Evolutionary conservation across 352 stramenopile genomes (phyloP).

Genomic region (Globisporangium apiculatum): DNA sequence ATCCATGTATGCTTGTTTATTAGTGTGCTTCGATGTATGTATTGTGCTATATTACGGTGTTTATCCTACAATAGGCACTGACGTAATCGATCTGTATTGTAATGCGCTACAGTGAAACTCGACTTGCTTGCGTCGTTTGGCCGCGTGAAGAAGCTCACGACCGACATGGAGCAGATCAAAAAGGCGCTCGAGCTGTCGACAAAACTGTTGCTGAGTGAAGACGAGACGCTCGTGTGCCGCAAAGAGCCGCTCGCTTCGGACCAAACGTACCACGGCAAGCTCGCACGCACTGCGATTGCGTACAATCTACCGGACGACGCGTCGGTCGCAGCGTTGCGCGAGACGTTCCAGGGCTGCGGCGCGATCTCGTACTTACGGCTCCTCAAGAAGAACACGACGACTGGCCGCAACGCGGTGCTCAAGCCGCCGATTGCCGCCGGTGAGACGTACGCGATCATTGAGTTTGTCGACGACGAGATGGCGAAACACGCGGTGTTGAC

Average conservation of each 20-base stretch:
- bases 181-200: conserved; percentile 80
- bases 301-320: conserved; percentile 85
- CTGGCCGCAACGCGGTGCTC: conserved; percentile 78
- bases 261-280: conserved; percentile 82
- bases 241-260: conserved; percentile 75
- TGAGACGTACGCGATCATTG: conserved; percentile 87
- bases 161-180: conserved; percentile 74
- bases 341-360: conserved; percentile 79
- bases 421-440: conserved; percentile 83
- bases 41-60: too few species aligned
- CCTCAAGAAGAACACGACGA: conserved; percentile 87
- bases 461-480: conserved; percentile 87
- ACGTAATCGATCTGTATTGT: not conserved
- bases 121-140: conserved; percentile 79
- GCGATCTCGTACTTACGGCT: conserved; percentile 82
- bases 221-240: conserved; percentile 79
- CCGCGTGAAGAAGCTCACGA: conserved; percentile 84
- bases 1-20: not conserved
- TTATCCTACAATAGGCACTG: too few species aligned
- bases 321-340: conserved; percentile 74
- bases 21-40: not conserved
- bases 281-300: conserved; percentile 79
- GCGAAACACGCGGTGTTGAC: conserved; percentile 84
- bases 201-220: conserved; percentile 77
- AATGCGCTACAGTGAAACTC: conserved; percentile 57